Percentiles rank a stretch among this genome's conserved stretches.
Evolutionary conservation across 495 filamentous ascomycete genomes (phyloP).

Genomic region (Hyaloscypha hepaticicola): DNA sequence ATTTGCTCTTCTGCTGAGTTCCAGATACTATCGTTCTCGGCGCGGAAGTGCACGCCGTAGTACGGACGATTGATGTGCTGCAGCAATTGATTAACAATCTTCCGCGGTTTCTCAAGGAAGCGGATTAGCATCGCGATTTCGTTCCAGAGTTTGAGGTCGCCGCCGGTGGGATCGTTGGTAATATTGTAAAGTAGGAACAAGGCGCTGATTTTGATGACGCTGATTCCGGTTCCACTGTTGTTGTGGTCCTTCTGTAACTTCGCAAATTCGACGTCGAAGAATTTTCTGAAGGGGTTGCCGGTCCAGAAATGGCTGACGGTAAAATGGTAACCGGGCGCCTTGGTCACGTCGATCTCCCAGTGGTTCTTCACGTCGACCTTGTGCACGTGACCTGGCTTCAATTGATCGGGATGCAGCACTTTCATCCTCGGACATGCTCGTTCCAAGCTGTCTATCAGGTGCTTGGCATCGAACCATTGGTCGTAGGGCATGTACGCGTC

Average conservation of each 20-base stretch:
- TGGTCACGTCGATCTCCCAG: conserved; percentile 22
- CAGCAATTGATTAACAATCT: conserved; percentile 14
- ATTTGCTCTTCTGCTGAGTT: conserved; percentile 27
- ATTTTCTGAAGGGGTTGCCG: conserved; percentile 26
- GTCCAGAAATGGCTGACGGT: conserved; percentile 30
- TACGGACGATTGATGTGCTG: conserved; percentile 14
- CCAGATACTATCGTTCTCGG: conserved; percentile 34
- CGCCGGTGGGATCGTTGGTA: conserved; percentile 30
- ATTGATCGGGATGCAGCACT: conserved; percentile 28
- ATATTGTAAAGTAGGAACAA: conserved; percentile 31
- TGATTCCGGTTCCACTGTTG: conserved; percentile 24
- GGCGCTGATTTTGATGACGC: conserved; percentile 21
- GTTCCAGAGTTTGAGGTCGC: conserved; percentile 31
- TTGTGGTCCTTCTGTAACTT: conserved; percentile 5
- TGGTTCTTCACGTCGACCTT: conserved; percentile 14
- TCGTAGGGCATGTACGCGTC: conserved; percentile 30
- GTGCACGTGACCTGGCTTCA: conserved; percentile 4
- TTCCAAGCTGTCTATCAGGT: conserved; percentile 21
- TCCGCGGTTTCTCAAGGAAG: conserved; percentile 20
- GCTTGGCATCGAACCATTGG: conserved; percentile 33
- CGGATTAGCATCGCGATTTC: conserved; percentile 27
- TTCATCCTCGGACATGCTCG: conserved; percentile 29
- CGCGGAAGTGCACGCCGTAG: conserved; percentile 32
- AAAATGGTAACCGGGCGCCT: conserved; percentile 21
- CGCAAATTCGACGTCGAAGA: conserved; percentile 19